Evolutionary conservation across 371 early-diverging fungal species (phyloP), one percentile per base, ranked within the genome.

Genomic region (Syncephalastrum racemosum): DNA sequence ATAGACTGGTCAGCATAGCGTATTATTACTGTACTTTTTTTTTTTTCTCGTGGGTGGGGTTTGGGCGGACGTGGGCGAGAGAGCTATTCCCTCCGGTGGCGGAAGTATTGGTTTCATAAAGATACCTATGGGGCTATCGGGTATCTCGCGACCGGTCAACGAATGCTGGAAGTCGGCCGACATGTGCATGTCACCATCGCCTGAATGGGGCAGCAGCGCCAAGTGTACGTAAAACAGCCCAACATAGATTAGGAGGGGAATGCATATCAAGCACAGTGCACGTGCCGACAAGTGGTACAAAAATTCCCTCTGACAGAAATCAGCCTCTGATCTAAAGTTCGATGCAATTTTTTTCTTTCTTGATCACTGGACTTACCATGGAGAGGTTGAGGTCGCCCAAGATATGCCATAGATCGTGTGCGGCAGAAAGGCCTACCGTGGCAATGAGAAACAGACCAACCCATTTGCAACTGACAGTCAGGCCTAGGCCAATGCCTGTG

Each of bases 151-250:
- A 49, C 92, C 95, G 8, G 66, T 60, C 10, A 98, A 75, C 47
- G 89, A 89, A 50, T 88, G 87, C 68, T 98, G 97, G 76, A 97
- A 96, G 50, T 77, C 75, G 13, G 91, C 78, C 45, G 86, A 84
- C 91, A 96, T 95, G 71, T 93, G 97, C 2, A 73, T 80, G 66
- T 96, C 97, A 14, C 99, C 99, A 10, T 97, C 85, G 1, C 99
- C 99, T 52, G 87, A 80, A 16, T 79, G 68, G 0, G 67, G 79
- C 22, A 92, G 67, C 16, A 93, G 68, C 22, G 63, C 55, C 58
- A 97, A 98, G 68, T 99, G 99, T 15, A 96, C 64, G 53, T 84
- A 83, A 72, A 96, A 99, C 56, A 86, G 67, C 44, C 84, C 72
- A 23, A 91, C 53, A 70, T 99, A 99, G 3, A 98, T 75, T 6